Evolutionary conservation across 805 yeast genomes (phyloP).

Genomic region (Ogataea nakhonphanomensis): DNA sequence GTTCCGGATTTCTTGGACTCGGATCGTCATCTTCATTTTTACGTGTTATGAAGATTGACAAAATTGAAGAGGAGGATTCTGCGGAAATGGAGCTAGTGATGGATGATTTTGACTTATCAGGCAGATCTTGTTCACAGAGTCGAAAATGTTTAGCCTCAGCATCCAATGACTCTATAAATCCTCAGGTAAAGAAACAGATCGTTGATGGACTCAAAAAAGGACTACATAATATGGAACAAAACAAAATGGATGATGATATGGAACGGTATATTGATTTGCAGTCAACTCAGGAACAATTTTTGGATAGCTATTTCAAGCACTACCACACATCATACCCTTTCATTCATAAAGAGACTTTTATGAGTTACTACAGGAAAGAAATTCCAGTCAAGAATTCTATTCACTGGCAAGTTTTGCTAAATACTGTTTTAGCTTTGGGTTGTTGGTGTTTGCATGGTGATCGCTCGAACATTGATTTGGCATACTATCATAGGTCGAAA

Average conservation of each 20-base stretch:
- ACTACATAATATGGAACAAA: conserved; percentile 18
- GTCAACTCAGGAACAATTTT: conserved; percentile 25
- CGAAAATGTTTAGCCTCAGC: background rate
- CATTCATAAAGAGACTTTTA: conserved; percentile 50
- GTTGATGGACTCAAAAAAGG: conserved; percentile 22
- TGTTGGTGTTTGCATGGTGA: conserved; percentile 65
- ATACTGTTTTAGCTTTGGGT: conserved; percentile 63
- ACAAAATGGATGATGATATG: conserved; percentile 14
- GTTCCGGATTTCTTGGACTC: conserved; percentile 61
- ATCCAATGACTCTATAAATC: conserved; percentile 14
- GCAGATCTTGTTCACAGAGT: background rate
- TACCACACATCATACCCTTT: conserved; percentile 65
- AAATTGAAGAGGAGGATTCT: conserved; percentile 25
- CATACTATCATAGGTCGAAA: conserved; percentile 55
- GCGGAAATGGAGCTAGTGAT: conserved; percentile 14
- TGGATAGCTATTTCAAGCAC: conserved; percentile 50
- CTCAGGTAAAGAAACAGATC: conserved; percentile 19
- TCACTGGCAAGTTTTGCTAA: conserved; percentile 51
- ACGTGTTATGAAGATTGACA: conserved; percentile 33
- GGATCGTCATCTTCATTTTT: conserved; percentile 58
- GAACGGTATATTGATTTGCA: conserved; percentile 20
- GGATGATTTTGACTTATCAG: conserved; percentile 19
- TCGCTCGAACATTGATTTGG: conserved; percentile 45
- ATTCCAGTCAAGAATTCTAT: conserved; percentile 40
- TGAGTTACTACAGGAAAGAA: conserved; percentile 43